Percentiles rank a stretch among this genome's conserved stretches.
phyloP scores from a whole-genome alignment of 2,329 filamentous ascomycete genomes.

The Xylaria hypoxylon region DNA sequence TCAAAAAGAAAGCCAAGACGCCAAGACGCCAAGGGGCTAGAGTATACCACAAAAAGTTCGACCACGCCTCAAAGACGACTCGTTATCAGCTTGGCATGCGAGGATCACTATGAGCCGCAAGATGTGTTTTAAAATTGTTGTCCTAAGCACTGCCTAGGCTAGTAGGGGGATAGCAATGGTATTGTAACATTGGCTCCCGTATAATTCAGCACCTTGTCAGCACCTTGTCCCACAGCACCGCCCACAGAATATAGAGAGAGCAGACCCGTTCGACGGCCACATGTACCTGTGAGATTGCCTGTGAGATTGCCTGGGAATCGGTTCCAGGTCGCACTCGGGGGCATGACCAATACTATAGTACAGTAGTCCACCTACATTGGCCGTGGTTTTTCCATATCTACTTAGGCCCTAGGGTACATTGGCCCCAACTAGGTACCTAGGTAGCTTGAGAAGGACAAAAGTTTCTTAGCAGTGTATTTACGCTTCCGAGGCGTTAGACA shows the following conservation, averaged over 20 bases:
- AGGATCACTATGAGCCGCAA: conserved; percentile 36
- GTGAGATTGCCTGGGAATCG: not conserved
- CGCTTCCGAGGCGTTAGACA: too few relatives aligned
- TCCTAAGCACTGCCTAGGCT: conserved; percentile 12
- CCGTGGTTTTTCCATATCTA: too few relatives aligned
- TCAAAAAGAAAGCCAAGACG: conserved; percentile 23
- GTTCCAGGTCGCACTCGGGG: conserved; percentile 7
- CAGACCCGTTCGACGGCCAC: not conserved
- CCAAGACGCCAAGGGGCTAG: conserved; percentile 28
- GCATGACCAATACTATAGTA: not conserved
- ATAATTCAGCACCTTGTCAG: not conserved
- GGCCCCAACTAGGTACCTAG: too few relatives aligned
- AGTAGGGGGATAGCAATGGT: not conserved
- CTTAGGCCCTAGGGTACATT: too few relatives aligned
- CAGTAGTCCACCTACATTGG: too few relatives aligned
- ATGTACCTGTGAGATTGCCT: too few relatives aligned
- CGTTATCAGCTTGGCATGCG: conserved; percentile 37
- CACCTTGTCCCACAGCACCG: not conserved
- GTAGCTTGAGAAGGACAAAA: too few relatives aligned
- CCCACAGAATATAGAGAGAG: not conserved
- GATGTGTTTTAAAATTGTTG: conserved; percentile 25
- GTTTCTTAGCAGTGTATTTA: too few relatives aligned
- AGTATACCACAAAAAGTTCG: conserved; percentile 2
- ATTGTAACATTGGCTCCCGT: conserved; percentile 16
- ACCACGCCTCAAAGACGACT: conserved; percentile 23